Percentiles rank a stretch among this genome's conserved stretches.
Evolutionary conservation across 495 filamentous ascomycete species (phyloP).

Genomic region (Talaromyces nanjingensis): DNA sequence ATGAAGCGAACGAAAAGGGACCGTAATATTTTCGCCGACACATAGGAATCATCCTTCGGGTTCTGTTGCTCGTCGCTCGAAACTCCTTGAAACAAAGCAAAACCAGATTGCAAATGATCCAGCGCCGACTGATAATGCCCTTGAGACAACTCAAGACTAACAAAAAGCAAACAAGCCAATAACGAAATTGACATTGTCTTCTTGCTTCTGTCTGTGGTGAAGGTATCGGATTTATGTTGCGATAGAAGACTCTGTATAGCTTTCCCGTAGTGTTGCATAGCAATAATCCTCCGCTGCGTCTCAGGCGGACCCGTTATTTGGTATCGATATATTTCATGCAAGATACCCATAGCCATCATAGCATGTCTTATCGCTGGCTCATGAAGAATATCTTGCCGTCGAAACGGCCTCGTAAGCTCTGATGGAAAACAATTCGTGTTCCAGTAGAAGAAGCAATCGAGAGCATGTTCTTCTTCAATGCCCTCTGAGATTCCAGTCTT

Average conservation of each 20-base stretch:
- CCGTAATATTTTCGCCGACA: not conserved
- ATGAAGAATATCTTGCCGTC: slow-evolving; percentile 12
- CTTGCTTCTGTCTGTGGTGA: not conserved
- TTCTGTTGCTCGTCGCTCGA: not conserved
- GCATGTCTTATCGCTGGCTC: slow-evolving; percentile 57
- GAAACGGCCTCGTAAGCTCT: slow-evolving; percentile 1
- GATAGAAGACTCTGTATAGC: slow-evolving; percentile 28
- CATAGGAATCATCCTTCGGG: not conserved
- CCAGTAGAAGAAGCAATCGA: slow-evolving; percentile 2
- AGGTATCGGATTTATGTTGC: not conserved
- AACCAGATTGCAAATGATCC: slow-evolving; percentile 16
- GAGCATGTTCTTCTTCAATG: slow-evolving; percentile 4
- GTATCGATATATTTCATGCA: slow-evolving; percentile 40
- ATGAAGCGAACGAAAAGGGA: slow-evolving; percentile 5
- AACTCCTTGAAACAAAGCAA: slow-evolving; percentile 15
- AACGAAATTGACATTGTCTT: slow-evolving; percentile 24
- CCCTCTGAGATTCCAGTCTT: not conserved
- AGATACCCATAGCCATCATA: slow-evolving; percentile 52
- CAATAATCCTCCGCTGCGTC: slow-evolving; percentile 15
- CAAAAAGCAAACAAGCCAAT: slow-evolving; percentile 45
- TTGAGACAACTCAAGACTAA: slow-evolving; percentile 34
- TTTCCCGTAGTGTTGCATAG: slow-evolving; percentile 43
- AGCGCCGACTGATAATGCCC: slow-evolving; percentile 19
- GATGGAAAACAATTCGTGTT: not conserved
- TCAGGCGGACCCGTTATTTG: slow-evolving; percentile 30